A percentile compares a stretch with the other conserved stretches of the same genome.
Conservation (phyloP, 345 rosid species). For the Anacardium occidentale region DNA sequence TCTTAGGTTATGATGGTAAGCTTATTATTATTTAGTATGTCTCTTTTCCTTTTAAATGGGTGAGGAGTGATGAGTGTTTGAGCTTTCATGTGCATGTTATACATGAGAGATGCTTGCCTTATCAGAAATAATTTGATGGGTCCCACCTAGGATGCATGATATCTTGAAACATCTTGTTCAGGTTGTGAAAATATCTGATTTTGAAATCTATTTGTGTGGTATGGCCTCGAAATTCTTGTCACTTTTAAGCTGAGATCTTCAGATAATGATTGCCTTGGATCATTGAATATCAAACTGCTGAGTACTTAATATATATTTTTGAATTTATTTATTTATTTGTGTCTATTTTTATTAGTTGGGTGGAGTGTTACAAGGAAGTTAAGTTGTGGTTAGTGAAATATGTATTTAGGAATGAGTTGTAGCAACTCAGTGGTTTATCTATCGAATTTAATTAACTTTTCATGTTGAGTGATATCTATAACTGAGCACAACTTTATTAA, state of each 20-base stretch:
- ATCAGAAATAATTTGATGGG: neutral
- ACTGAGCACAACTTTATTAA: too few relatives aligned
- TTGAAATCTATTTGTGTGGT: slow-evolving; percentile 2
- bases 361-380: neutral
- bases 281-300: neutral
- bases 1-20: slow-evolving; percentile 96
- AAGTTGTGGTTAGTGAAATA: neutral
- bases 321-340: too few relatives aligned
- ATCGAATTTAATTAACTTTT: neutral
- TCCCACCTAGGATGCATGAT: neutral
- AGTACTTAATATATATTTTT: neutral
- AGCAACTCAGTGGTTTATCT: neutral
- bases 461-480: too few relatives aligned
- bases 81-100: neutral
- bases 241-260: neutral
- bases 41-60: neutral
- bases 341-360: neutral
- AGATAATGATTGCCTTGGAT: neutral
- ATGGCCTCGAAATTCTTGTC: neutral
- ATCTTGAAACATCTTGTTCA: neutral
- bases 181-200: neutral
- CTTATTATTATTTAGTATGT: slow-evolving; percentile 6
- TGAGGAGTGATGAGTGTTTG: slow-evolving; percentile 5
- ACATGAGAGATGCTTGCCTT: neutral
- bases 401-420: neutral